A percentile compares a stretch with the other conserved stretches of the same genome.
Conservation (phyloP, 2,329 filamentous ascomycete species). For the Bipolaris sorokiniana region DNA sequence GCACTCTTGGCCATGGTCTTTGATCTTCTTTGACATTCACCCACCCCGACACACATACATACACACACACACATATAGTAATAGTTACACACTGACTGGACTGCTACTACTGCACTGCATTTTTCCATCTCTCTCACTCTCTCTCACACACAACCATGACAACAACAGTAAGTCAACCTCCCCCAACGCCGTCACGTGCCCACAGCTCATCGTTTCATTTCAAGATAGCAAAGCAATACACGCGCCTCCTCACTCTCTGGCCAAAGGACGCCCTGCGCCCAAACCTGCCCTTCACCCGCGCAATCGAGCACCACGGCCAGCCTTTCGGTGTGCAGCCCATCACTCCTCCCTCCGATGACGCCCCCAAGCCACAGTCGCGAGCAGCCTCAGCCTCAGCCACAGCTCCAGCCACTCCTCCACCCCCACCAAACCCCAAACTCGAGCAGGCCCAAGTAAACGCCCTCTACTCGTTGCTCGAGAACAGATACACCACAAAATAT, state of each 20-base stretch:
- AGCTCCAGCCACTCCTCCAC: slow-evolving; percentile 15
- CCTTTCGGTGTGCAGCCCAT: slow-evolving; percentile 39
- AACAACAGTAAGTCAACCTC: slow-evolving; percentile 16
- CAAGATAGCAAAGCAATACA: slow-evolving; percentile 56
- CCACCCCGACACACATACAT: not conserved
- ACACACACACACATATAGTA: not conserved
- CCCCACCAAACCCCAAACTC: slow-evolving; percentile 25
- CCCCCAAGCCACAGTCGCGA: slow-evolving; percentile 14
- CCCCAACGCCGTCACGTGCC: not conserved
- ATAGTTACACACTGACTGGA: not conserved
- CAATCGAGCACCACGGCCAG: slow-evolving; percentile 51
- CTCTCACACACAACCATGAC: slow-evolving; percentile 20
- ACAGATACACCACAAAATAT: slow-evolving; percentile 59
- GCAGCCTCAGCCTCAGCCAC: slow-evolving; percentile 8
- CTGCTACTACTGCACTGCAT: too few relatives aligned
- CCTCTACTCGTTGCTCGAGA: slow-evolving; percentile 65
- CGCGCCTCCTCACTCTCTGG: slow-evolving; percentile 57
- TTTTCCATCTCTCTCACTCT: too few relatives aligned
- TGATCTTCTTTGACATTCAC: not conserved
- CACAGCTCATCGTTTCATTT: slow-evolving; percentile 1
- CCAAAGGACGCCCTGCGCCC: slow-evolving; percentile 59
- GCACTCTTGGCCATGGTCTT: too few relatives aligned
- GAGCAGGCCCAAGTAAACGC: slow-evolving; percentile 62
- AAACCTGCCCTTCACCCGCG: slow-evolving; percentile 53
- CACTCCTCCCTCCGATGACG: slow-evolving; percentile 22